Evolutionary conservation across 2,329 filamentous ascomycete species (phyloP).

Genomic region (Scorias spongiosa): DNA sequence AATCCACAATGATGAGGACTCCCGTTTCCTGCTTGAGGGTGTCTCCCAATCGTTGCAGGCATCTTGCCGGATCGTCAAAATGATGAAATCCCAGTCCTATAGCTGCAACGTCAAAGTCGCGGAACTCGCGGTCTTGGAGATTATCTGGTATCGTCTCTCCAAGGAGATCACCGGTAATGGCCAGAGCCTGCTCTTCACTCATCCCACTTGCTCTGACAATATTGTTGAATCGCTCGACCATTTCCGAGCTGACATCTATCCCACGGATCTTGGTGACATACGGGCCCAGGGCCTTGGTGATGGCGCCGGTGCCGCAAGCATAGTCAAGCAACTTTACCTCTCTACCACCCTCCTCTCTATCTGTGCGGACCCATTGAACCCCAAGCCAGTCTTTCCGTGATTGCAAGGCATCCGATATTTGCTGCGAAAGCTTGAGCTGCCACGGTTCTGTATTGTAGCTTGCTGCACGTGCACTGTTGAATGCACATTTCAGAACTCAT

Average conservation of each 20-base stretch:
- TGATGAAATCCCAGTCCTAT: slow-evolving; percentile 32
- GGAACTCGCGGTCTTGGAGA: slow-evolving; percentile 18
- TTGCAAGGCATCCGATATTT: slow-evolving; percentile 16
- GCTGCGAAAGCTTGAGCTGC: slow-evolving; percentile 15
- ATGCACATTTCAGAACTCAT: slow-evolving; percentile 1
- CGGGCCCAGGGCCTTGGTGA: slow-evolving; percentile 17
- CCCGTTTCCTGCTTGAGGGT: slow-evolving; percentile 15
- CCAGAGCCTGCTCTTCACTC: slow-evolving; percentile 11
- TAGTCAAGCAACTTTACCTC: slow-evolving; percentile 19
- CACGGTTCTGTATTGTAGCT: slow-evolving; percentile 19
- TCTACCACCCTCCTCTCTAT: slow-evolving; percentile 2
- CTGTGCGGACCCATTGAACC: slow-evolving; percentile 8
- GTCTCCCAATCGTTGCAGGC: slow-evolving; percentile 13
- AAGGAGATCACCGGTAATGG: slow-evolving; percentile 23
- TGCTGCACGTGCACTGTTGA: slow-evolving; percentile 16
- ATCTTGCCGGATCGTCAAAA: slow-evolving; percentile 19
- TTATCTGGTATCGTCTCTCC: slow-evolving; percentile 11
- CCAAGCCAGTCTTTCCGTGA: slow-evolving; percentile 16
- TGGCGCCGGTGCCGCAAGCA: slow-evolving; percentile 20
- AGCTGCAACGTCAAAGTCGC: slow-evolving; percentile 28
- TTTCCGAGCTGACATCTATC: slow-evolving; percentile 18
- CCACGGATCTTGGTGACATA: slow-evolving; percentile 17
- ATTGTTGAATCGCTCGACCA: slow-evolving; percentile 19
- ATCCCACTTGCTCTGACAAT: slow-evolving; percentile 11
- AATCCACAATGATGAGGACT: slow-evolving; percentile 16